Base-by-base conservation (phyloP, 2,329 filamentous ascomycete genomes). In the Colletotrichum phormii region DNA sequence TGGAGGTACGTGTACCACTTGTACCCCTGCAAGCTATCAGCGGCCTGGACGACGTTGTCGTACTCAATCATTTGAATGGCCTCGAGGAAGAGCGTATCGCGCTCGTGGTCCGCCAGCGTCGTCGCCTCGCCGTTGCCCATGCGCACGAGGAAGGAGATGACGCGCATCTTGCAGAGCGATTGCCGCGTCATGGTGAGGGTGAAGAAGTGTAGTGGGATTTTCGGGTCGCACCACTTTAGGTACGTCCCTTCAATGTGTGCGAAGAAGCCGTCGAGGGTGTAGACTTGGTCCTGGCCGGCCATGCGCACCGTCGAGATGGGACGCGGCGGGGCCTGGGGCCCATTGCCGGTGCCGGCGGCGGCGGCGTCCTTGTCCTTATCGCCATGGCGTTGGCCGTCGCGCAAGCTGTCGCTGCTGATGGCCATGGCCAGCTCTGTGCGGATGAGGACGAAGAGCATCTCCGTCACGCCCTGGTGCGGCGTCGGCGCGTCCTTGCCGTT, bases 1-100 rank as follows among this genome's bases (percentile, higher is more conserved):
- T 91, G 85, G 76, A 90, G 86, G 75, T 86, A 84, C 0, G 88
- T 89, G 77, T 89, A 91, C 89, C 89, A 91, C 63, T 83, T 83
- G 75, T 89, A 91, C 2, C 87, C 84, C 18, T 84, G 84, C 4
- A 91, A 80, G 61, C 81, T 84, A 18, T 88, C 85, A 6, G 86
- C 84, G 1, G 83, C 83, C 73, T 90, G 87, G 26, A 91, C 85
- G 46, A 87, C 77, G 72, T 88, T 89, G 79, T 91, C 89, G 73
- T 88, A 89, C 78, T 91, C 89, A 31, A 91, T 82, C 85, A 90
- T 89, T 74, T 86, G 83, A 53, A 89, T 87, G 13, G 89, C 88
- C 72, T 89, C 86, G 37, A 87, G 77, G 75, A 90, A 88, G 46
- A 90, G 83, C 6, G 79, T 82, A 57, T 90, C 87, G 24, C 87